A percentile compares a stretch with the other conserved stretches of the same genome.
These are phyloP conservation scores for Colletotrichum sp. DNA, from an alignment of 2,329 filamentous ascomycete genomes.

Conservation along the genomic window DNA sequence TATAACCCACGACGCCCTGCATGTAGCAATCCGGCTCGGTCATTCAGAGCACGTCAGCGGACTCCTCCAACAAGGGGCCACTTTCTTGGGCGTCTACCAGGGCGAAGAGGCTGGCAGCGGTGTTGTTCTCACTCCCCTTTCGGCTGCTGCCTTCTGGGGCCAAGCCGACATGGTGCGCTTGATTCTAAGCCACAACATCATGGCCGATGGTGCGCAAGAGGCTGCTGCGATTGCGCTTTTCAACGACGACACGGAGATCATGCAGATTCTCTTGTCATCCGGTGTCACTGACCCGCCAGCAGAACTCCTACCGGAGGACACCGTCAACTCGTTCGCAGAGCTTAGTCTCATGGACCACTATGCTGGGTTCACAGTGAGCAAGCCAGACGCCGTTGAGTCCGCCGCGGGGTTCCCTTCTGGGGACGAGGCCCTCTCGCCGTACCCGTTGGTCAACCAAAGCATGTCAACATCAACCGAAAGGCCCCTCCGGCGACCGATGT, in stretches of 20 bases:
- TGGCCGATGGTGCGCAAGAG: constrained; percentile 22
- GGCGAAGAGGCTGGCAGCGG: not conserved
- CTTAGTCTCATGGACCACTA: not conserved
- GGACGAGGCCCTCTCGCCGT: not conserved
- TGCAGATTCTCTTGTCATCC: constrained; percentile 23
- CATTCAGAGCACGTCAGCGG: constrained; percentile 22
- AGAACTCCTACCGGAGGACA: not conserved
- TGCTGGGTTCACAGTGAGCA: not conserved
- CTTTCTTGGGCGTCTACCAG: constrained; percentile 24
- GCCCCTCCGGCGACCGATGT: not conserved
- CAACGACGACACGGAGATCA: constrained; percentile 19
- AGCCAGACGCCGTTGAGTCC: not conserved
- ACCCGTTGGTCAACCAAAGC: not conserved
- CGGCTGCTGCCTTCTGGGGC: constrained; percentile 32
- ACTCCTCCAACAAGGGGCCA: constrained; percentile 22
- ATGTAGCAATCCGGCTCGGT: constrained; percentile 32
- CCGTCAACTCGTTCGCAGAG: not conserved
- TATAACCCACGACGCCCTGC: constrained; percentile 32
- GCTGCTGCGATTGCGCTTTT: constrained; percentile 27
- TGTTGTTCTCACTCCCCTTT: constrained; percentile 29
- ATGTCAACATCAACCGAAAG: not conserved
- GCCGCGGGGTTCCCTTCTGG: not conserved
- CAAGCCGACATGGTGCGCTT: constrained; percentile 26
- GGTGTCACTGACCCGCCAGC: not conserved
- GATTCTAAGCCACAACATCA: constrained; percentile 23